Evolutionary conservation across 306 rosid species (phyloP).

Genomic region (Bauhinia variegata): DNA sequence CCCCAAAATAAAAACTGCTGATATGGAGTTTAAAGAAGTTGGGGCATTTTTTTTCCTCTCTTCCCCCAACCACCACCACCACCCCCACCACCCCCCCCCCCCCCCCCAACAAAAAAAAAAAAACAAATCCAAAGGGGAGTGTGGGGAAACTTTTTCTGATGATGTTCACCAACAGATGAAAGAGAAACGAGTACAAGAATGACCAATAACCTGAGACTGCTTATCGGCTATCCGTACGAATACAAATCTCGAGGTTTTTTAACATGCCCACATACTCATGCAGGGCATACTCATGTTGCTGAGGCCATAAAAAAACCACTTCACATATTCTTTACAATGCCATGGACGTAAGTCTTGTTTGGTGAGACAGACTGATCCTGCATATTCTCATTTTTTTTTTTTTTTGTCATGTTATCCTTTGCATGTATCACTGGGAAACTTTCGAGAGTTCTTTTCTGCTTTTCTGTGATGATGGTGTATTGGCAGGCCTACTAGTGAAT

Average conservation of each 20-base stretch:
- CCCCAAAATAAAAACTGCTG: slow-evolving; percentile 14
- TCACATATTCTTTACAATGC: slow-evolving; percentile 94
- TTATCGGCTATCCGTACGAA: not conserved
- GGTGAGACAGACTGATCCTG: slow-evolving; percentile 38
- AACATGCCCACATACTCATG: slow-evolving; percentile 42
- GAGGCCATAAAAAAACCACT: slow-evolving; percentile 74
- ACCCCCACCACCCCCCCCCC: too few species aligned
- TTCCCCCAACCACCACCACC: too few species aligned
- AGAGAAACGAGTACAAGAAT: slow-evolving; percentile 24
- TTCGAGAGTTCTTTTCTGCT: too few species aligned
- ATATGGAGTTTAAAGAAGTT: slow-evolving; percentile 14
- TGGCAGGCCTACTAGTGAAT: too few species aligned
- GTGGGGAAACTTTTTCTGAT: too few species aligned
- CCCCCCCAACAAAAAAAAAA: too few species aligned
- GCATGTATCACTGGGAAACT: too few species aligned
- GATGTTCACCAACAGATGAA: slow-evolving; percentile 1
- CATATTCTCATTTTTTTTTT: slow-evolving; percentile 1
- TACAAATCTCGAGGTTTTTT: slow-evolving; percentile 28
- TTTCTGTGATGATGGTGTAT: too few species aligned
- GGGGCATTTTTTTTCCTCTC: too few species aligned
- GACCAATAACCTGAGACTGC: slow-evolving; percentile 18
- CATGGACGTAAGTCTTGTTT: slow-evolving; percentile 94
- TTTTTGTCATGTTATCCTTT: not conserved
- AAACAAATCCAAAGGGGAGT: too few species aligned
- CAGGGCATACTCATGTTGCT: slow-evolving; percentile 93